Percentiles rank a stretch among this genome's conserved stretches.
Conservation (phyloP, 805 yeast genomes). For the Tanozyma kutaoensis region DNA sequence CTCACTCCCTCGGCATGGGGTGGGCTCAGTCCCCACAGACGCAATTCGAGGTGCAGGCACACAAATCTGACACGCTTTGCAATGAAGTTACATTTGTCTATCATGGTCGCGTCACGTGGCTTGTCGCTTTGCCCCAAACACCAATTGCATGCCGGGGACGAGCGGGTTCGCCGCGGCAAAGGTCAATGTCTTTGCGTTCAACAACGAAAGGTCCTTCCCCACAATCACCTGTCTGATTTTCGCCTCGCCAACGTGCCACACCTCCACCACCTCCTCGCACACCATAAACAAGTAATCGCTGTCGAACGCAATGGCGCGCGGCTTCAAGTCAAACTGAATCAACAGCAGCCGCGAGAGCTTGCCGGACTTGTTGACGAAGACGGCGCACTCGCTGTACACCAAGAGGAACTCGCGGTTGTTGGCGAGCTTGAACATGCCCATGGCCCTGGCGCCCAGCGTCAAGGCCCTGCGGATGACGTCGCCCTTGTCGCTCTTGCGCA, state of each 20-base stretch:
- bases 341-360: constrained; percentile 31
- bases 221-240: constrained; percentile 55
- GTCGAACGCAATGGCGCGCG: constrained; percentile 19
- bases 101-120: too few species aligned
- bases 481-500: constrained; percentile 11
- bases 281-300: constrained; percentile 28
- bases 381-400: constrained; percentile 60
- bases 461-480: constrained; percentile 28
- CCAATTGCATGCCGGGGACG: constrained; percentile 46
- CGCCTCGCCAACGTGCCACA: constrained; percentile 42
- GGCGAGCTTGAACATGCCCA: constrained; percentile 51
- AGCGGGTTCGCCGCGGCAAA: constrained; percentile 52
- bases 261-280: constrained; percentile 57
- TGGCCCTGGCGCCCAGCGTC: constrained; percentile 32
- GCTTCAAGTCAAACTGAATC: constrained; percentile 29
- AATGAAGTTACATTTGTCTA: too few species aligned
- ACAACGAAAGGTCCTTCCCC: constrained; percentile 45
- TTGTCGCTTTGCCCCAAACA: too few species aligned
- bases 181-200: constrained; percentile 10
- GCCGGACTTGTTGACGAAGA: constrained; percentile 50
- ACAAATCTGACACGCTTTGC: too few species aligned
- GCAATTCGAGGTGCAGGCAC: too few species aligned
- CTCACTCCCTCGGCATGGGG: too few species aligned
- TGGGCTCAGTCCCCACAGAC: too few species aligned
- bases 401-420: constrained; percentile 41